Evolutionary conservation across 2,329 filamentous ascomycete genomes (phyloP).

Genomic region (Metarhizium robertsii): DNA sequence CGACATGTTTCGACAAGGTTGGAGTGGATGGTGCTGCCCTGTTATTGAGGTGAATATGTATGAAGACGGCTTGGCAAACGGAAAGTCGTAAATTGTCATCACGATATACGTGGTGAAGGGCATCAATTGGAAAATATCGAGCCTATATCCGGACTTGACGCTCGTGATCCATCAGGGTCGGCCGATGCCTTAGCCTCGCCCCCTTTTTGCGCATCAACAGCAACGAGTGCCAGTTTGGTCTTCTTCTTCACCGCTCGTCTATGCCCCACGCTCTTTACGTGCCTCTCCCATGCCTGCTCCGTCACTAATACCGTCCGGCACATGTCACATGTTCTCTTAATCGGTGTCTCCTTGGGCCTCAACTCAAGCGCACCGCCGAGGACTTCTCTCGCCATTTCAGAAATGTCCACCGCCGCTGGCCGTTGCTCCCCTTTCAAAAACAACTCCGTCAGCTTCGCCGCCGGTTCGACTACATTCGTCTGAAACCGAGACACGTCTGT

Average conservation of each 20-base stretch:
- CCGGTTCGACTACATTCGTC: constrained; percentile 54
- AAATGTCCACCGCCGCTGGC: constrained; percentile 39
- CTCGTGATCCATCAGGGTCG: constrained; percentile 5
- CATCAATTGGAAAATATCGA: constrained; percentile 17
- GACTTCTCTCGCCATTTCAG: constrained; percentile 39
- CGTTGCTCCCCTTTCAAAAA: constrained; percentile 54
- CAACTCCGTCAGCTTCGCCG: constrained; percentile 46
- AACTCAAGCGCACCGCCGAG: constrained; percentile 40
- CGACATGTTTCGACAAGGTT: no score
- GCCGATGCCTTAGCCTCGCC: not conserved
- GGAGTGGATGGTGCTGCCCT: no score
- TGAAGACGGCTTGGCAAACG: no score
- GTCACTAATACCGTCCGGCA: constrained; percentile 58
- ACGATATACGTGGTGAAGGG: no score
- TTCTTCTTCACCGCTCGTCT: constrained; percentile 23
- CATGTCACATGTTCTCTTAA: constrained; percentile 57
- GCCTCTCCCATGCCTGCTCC: constrained; percentile 36
- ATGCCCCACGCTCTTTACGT: constrained; percentile 28
- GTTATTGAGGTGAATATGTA: no score
- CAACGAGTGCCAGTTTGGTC: constrained; percentile 27
- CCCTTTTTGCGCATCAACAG: constrained; percentile 11
- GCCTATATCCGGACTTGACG: constrained; percentile 18
- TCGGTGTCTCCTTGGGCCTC: constrained; percentile 42
- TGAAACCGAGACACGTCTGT: constrained; percentile 57
- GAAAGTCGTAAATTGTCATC: no score